Conservation (phyloP, 306 rosid species). For the Dicorynia guianensis region DNA sequence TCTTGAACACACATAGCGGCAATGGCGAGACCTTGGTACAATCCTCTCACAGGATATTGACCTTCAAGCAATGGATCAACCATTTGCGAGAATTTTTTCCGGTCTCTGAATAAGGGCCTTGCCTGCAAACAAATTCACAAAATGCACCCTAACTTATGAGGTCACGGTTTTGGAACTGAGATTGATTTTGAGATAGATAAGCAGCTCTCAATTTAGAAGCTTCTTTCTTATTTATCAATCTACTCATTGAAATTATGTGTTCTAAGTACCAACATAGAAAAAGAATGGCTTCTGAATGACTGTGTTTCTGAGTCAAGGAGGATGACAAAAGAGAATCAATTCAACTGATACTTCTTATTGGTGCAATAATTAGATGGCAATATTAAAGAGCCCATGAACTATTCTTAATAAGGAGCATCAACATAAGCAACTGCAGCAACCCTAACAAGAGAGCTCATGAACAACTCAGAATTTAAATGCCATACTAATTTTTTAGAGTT, state of each 20-base stretch:
- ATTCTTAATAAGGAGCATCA: no score
- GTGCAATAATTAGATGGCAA: no score
- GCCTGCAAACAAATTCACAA: constrained; percentile 62
- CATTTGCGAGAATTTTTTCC: constrained; percentile 71
- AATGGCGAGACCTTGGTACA: constrained; percentile 78
- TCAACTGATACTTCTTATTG: no score
- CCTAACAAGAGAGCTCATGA: not conserved
- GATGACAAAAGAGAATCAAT: not conserved
- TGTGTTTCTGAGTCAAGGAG: no score
- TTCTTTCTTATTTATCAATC: not conserved
- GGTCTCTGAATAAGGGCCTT: constrained; percentile 72
- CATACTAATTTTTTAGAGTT: no score
- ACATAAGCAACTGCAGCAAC: not conserved
- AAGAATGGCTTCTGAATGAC: not conserved
- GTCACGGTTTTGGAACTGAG: not conserved
- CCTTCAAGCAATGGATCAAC: constrained; percentile 80
- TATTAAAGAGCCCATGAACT: no score
- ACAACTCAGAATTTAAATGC: not conserved
- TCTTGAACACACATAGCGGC: constrained; percentile 83
- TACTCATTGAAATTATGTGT: not conserved
- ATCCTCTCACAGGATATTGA: constrained; percentile 69
- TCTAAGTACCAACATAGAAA: not conserved
- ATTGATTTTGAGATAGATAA: not conserved
- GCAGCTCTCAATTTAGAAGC: constrained; percentile 10
- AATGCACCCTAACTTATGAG: not conserved